Evolutionary conservation across 2,329 filamentous ascomycete genomes (phyloP).

Genomic region (Cladophialophora yegresii): DNA sequence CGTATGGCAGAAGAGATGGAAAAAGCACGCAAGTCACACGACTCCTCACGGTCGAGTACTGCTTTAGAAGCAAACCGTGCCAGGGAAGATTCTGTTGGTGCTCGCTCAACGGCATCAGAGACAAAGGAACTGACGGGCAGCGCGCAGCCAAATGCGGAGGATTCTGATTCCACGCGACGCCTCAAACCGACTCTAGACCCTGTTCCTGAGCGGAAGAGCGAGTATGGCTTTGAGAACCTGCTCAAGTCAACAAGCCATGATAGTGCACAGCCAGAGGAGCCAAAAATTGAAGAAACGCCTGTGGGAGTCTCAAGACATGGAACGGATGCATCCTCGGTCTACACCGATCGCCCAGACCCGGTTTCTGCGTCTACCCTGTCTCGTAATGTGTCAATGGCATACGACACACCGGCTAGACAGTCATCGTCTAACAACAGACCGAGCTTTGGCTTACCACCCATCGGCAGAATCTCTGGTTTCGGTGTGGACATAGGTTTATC

Average conservation of each 20-base stretch:
- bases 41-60: slow-evolving; percentile 59
- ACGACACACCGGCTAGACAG: slow-evolving; percentile 11
- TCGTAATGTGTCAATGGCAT: slow-evolving; percentile 24
- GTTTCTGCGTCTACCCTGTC: slow-evolving; percentile 31
- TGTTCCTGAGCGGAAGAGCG: slow-evolving; percentile 61
- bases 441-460: slow-evolving; percentile 24
- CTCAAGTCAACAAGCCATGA: slow-evolving; percentile 10
- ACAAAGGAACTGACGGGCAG: slow-evolving; percentile 14
- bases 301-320: slow-evolving; percentile 23
- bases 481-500: slow-evolving; percentile 26
- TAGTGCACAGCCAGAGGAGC: slow-evolving; percentile 21
- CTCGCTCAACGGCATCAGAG: slow-evolving; percentile 37
- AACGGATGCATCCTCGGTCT: slow-evolving; percentile 35
- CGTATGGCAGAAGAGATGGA: slow-evolving; percentile 67
- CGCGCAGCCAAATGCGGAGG: slow-evolving; percentile 32
- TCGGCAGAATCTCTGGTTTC: slow-evolving; percentile 33
- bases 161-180: slow-evolving; percentile 44
- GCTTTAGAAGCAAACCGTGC: slow-evolving; percentile 44
- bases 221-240: slow-evolving; percentile 57
- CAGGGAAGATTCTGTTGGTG: slow-evolving; percentile 27
- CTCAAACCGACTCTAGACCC: slow-evolving; percentile 53
- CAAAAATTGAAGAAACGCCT: slow-evolving; percentile 21
- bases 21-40: slow-evolving; percentile 58
- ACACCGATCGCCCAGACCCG: slow-evolving; percentile 35
- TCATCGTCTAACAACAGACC: background rate